Base-by-base conservation (phyloP, 805 yeast species). In the Ogataea angusta region DNA sequence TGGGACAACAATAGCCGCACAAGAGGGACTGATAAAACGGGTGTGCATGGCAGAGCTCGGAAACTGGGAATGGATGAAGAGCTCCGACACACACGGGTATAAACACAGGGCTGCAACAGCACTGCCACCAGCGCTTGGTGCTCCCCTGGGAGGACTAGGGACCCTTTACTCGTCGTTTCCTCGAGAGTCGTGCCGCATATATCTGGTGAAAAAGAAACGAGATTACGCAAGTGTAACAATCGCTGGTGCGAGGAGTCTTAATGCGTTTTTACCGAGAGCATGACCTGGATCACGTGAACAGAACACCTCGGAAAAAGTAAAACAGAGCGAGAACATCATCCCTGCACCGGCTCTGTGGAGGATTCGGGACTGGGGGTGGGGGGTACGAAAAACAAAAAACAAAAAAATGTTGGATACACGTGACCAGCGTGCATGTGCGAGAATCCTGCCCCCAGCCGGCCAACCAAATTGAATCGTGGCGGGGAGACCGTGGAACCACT, bases 131-230 rank as follows among this genome's bases (percentile, higher is more conserved):
- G 21, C 19, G 21, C 8, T 3, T 3, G 21, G 2, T 19, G 21
- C 21, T 19, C 21, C 21, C 21, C 8, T 19, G 21, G 8, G 21
- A 19, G 9, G 21, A 7, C 9, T 7, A 6, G 21, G 8, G 21
- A 19, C 21, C 19, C 21, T 19, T 7, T 3, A 19, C 1, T 6
- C 3, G 27, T 6, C 2, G 27, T 24, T 24, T 7, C 24, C 10
- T 5, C 3, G 8, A 5, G 13, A 10, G 27, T 24, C 27, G 27
- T 24, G 27, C 27, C 27, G 27, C 27, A 24, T 24, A 24, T 12
- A 10, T 10, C 3, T 29, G 17, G 1, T 15, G 21, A 3, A 45
- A 45, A 45, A 45, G 45, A 45, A 40, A 45, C 48, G 42, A 41
- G 43, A 41, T 38, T 38, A 34, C 22, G 38, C 24, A 27, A 18